These are phyloP conservation scores for Plasmodium blacklocki DNA, from an alignment of 169 alveolate genomes.

Conservation along the genomic window DNA sequence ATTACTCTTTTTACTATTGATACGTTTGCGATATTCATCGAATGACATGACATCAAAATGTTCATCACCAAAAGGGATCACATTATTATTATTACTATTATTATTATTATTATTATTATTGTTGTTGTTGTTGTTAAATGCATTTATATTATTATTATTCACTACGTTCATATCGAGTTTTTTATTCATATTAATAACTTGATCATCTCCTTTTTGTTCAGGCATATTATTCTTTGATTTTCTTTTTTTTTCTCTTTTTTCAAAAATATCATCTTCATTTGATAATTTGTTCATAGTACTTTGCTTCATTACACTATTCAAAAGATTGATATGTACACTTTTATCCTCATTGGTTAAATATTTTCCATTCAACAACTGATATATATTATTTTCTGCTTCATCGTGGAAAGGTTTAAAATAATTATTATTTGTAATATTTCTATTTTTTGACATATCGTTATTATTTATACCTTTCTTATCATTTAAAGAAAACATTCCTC, in stretches of 20 bases:
- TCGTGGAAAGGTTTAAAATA: neutral
- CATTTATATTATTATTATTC: neutral
- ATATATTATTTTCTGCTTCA: slow-evolving; percentile 12
- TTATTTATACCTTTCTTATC: slow-evolving; percentile 10
- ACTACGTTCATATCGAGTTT: neutral
- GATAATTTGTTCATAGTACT: neutral
- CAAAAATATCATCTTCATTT: neutral
- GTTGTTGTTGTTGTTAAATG: neutral
- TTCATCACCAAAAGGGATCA: neutral
- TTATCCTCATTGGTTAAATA: slow-evolving; percentile 42
- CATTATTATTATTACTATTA: neutral
- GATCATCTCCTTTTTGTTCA: neutral
- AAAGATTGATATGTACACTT: slow-evolving; percentile 23
- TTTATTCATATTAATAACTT: neutral
- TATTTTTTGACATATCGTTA: neutral
- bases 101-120: neutral
- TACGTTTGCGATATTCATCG: slow-evolving; percentile 6
- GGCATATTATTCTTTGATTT: neutral
- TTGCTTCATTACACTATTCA: slow-evolving; percentile 23
- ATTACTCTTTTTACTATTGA: neutral
- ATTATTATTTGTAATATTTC: slow-evolving; percentile 2
- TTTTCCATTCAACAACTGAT: slow-evolving; percentile 18
- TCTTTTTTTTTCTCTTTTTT: neutral
- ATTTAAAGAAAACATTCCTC: neutral
- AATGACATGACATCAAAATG: neutral